phyloP scores from a whole-genome alignment of 2,329 filamentous ascomycete species.

The Botrytis fragariae region DNA sequence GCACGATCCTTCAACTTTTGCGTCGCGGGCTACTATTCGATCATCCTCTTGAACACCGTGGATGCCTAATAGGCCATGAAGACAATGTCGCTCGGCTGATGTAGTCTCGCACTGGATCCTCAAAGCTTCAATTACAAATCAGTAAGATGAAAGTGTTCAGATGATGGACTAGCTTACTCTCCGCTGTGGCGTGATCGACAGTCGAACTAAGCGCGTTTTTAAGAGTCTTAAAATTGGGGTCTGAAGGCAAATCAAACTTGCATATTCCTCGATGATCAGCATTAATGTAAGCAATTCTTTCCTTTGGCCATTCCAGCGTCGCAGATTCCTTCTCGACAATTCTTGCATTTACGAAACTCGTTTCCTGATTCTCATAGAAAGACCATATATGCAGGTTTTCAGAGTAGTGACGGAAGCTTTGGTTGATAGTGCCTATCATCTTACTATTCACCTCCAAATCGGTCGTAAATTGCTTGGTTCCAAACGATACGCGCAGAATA shows the following conservation, averaged over 20 bases:
- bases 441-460: slow-evolving; percentile 42
- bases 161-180: slow-evolving; percentile 1
- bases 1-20: not conserved
- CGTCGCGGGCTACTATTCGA: not conserved
- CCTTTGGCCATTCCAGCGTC: slow-evolving; percentile 35
- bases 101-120: not conserved
- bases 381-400: slow-evolving; percentile 41
- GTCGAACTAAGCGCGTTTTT: slow-evolving; percentile 24
- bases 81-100: not conserved
- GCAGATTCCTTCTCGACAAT: slow-evolving; percentile 36
- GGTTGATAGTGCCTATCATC: slow-evolving; percentile 44
- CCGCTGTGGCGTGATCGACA: slow-evolving; percentile 29
- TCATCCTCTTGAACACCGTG: not conserved
- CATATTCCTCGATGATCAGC: slow-evolving; percentile 40
- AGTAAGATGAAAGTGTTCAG: not conserved
- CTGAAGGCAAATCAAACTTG: slow-evolving; percentile 36
- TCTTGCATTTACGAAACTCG: slow-evolving; percentile 20
- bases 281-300: slow-evolving; percentile 27
- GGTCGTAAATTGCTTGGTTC: slow-evolving; percentile 40
- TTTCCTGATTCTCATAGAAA: slow-evolving; percentile 37
- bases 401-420: slow-evolving; percentile 45
- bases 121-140: not conserved
- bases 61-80: not conserved
- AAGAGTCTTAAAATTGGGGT: slow-evolving; percentile 30
- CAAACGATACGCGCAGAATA: slow-evolving; percentile 37